Percentiles rank a stretch among this genome's conserved stretches.
These are phyloP conservation scores for Suillus ampliporus DNA, from an alignment of 768 basidiomycete genomes.

Conservation along the genomic window DNA sequence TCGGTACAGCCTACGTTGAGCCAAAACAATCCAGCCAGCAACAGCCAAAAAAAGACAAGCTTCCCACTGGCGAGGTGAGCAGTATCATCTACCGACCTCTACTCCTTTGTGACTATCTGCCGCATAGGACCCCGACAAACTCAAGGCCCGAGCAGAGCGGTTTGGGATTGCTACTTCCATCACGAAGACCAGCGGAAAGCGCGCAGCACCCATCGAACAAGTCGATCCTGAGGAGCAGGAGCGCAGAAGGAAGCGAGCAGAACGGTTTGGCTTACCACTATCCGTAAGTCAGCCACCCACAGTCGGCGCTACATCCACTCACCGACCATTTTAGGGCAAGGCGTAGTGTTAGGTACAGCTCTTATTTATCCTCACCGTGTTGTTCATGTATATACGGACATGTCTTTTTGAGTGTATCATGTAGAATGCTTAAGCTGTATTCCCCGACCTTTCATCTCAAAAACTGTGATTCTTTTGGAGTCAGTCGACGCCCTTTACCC, in stretches of 20 bases:
- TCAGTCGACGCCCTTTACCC: too few species aligned
- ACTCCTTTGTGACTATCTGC: constrained; percentile 3
- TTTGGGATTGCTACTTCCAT: constrained; percentile 48
- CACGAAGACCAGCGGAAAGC: constrained; percentile 31
- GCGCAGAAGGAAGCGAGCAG: constrained; percentile 64
- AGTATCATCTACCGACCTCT: background rate
- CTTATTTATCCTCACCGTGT: background rate
- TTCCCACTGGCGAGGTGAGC: constrained; percentile 21
- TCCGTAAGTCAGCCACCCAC: background rate
- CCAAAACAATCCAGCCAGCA: constrained; percentile 39
- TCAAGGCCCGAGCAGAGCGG: constrained; percentile 57
- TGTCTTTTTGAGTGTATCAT: constrained; percentile 3
- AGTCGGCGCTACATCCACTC: background rate
- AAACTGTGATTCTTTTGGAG: background rate
- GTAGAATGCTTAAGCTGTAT: background rate
- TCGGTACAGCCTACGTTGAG: constrained; percentile 66
- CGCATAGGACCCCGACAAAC: constrained; percentile 53
- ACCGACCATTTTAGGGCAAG: background rate
- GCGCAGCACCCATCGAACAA: constrained; percentile 42
- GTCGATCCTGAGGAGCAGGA: constrained; percentile 65
- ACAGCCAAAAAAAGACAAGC: constrained; percentile 21
- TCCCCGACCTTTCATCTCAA: background rate
- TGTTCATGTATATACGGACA: background rate
- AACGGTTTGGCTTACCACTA: constrained; percentile 55
- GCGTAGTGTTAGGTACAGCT: background rate